Evolutionary conservation across 2,329 filamentous ascomycete genomes (phyloP), one percentile per base, ranked within the genome.

Genomic region (Chalaropsis thielavioides): DNA sequence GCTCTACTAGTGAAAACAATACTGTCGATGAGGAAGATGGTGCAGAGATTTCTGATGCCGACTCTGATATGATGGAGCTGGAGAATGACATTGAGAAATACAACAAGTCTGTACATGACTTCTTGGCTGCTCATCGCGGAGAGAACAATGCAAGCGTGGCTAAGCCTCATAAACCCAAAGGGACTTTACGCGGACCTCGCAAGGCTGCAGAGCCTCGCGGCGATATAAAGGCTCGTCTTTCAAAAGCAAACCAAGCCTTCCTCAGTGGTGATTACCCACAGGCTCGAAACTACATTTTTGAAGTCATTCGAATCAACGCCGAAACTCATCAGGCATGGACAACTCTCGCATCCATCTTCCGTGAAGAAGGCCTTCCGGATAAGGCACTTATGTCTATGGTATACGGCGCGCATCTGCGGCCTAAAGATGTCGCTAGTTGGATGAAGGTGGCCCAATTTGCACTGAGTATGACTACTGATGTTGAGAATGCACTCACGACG

Each of bases 161-260:
- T 5, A 63, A 54, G 22, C n/a, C 61, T 22, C 72, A 71, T 22
- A 66, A 65, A 38, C 49, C 65, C 3, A 67, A 66, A 31, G 71
- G 75, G 35, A 66, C 72, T 58, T 44, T 67, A 27, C 73, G 76
- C 15, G 81, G 81, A 6, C 81, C 80, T 31, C 77, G 81, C 19
- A 83, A 85, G 71, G 81, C 83, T 27, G 84, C 83, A 8, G 86
- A 89, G 71, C 86, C 85, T 17, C 83, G 85, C 56, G 83, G 81
- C 49, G 85, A 90, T 69, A 89, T 91, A 72, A 89, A 86, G 70
- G 78, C 82, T 49, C 78, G 86, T 51, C 79, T 91, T 61, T 80
- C 81, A 59, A 78, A 82, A 70, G 88, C 89, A 2, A 88, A 85
- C 66, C 79, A 85, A 67, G 83, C 84, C 3, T 91, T 86, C 71